Evolutionary conservation across 2,329 filamentous ascomycete genomes (phyloP).

Genomic region (Penicillium janthinellum): DNA sequence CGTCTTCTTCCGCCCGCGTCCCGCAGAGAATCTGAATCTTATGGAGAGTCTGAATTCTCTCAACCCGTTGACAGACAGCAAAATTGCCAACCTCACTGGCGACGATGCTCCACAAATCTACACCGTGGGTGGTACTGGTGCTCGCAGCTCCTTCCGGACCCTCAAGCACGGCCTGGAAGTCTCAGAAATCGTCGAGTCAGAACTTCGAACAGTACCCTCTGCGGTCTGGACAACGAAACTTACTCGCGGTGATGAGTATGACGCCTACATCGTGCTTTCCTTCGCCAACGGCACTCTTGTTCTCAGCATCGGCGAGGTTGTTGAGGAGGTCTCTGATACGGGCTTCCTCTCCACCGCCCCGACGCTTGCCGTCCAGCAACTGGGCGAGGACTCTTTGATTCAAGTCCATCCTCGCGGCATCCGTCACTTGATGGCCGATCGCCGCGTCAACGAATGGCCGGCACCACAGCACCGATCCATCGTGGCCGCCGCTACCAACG

Average conservation of each 20-base stretch:
- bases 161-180: constrained; percentile 92
- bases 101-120: constrained; percentile 98
- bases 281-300: constrained; percentile 89
- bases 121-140: constrained; percentile 83
- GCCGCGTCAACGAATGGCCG: constrained; percentile 87
- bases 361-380: constrained; percentile 88
- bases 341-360: constrained; percentile 87
- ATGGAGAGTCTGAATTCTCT: constrained; percentile 85
- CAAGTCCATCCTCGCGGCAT: constrained; percentile 98
- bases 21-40: constrained; percentile 77
- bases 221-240: constrained; percentile 96
- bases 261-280: constrained; percentile 94
- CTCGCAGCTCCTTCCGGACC: constrained; percentile 85
- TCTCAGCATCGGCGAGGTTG: constrained; percentile 92
- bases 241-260: constrained; percentile 76
- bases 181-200: constrained; percentile 92
- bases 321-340: constrained; percentile 92
- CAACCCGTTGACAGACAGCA: constrained; percentile 89
- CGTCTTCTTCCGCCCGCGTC: constrained; percentile 81
- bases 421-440: constrained; percentile 76
- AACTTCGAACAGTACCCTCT: constrained; percentile 82
- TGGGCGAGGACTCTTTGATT: constrained; percentile 88
- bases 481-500: constrained; percentile 89
- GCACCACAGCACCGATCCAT: constrained; percentile 93
- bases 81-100: constrained; percentile 84